Conservation (phyloP, 2,329 filamentous ascomycete genomes). For the Diaporthe destruens region DNA sequence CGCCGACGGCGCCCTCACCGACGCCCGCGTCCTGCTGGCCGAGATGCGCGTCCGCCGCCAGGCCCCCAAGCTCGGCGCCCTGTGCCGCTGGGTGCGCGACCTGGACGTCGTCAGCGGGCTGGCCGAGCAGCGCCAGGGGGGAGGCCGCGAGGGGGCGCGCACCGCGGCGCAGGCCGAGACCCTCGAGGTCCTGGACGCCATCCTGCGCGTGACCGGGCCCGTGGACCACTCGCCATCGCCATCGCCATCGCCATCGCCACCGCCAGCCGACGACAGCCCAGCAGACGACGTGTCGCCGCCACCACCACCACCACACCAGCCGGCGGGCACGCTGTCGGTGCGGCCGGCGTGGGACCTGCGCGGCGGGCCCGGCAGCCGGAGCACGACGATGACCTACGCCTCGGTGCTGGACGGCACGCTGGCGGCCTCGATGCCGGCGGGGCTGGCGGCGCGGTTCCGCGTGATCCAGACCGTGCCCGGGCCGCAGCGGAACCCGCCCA, state of each 20-base stretch:
- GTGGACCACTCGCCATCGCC: constrained; percentile 61
- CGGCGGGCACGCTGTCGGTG: constrained; percentile 63
- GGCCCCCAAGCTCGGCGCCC: constrained; percentile 74
- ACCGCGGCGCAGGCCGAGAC: constrained; percentile 65
- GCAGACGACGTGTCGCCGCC: neutral
- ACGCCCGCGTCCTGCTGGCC: constrained; percentile 74
- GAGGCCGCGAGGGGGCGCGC: constrained; percentile 55
- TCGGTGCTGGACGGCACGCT: constrained; percentile 71
- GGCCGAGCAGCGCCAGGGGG: constrained; percentile 66
- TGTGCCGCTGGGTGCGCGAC: constrained; percentile 80
- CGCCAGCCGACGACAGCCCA: neutral
- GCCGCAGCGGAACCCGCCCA: constrained; percentile 73
- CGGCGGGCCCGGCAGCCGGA: constrained; percentile 56
- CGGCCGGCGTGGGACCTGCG: constrained; percentile 74
- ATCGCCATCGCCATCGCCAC: constrained; percentile 47
- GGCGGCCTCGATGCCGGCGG: constrained; percentile 53
- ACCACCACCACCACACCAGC: too few relatives aligned
- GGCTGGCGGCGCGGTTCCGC: constrained; percentile 54
- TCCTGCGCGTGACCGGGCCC: constrained; percentile 73
- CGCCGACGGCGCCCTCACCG: constrained; percentile 73
- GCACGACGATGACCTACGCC: constrained; percentile 67
- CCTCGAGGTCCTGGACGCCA: constrained; percentile 72
- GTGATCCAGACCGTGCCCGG: constrained; percentile 73
- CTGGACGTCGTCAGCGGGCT: constrained; percentile 77
- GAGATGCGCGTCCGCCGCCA: constrained; percentile 78